Base-by-base conservation (phyloP, 352 stramenopile genomes). In the Phytophthora sojae region DNA sequence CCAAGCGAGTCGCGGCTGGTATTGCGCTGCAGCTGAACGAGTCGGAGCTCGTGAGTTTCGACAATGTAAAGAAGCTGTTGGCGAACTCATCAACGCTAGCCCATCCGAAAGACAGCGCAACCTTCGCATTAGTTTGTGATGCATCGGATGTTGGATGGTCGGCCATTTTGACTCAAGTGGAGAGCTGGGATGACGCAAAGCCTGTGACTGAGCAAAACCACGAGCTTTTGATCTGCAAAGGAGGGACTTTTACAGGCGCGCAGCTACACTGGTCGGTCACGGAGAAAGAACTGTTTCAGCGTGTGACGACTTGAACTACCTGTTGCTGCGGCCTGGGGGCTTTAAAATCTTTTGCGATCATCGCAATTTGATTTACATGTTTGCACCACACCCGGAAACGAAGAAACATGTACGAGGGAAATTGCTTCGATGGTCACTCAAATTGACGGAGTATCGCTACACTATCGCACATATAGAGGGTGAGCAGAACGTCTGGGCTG, bases 291-390 rank as follows among this genome's bases (percentile, higher is more conserved):
- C 7, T 37, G 30, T 37, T 37, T 37, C 30, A 37, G 30, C 30
- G 6, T 37, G 30, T 37, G 30, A 37, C 30, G 30, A 37, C 30
- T 37, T 37, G 30, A 9, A 37, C 30, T 37, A 37, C 30, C 30
- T 37, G 30, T 37, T 62, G n/a, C 19, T 62, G 37, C 56, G 56
- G 15, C 56, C 56, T 39, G 9, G 12, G 3, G 42, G 39, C 3
- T 62, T 62, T 19, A 62, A 52, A n/a, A 52, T 42, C 6, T 55
- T 47, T 19, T 63, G 42, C 15, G 26, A 63, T 19, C 42, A 63
- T 29, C 30, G 47, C 9, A 65, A 65, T n/a, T 17, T 58, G 5
- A 66, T 66, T 17, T 52, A 52, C n/a, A 35, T 59, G 21, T 66
- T 59, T 32, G 59, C 59, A 4, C 59, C 26, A 37, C 30, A 37